Conservation (phyloP, 2,329 filamentous ascomycete species). For the Blumeria hordei region DNA sequence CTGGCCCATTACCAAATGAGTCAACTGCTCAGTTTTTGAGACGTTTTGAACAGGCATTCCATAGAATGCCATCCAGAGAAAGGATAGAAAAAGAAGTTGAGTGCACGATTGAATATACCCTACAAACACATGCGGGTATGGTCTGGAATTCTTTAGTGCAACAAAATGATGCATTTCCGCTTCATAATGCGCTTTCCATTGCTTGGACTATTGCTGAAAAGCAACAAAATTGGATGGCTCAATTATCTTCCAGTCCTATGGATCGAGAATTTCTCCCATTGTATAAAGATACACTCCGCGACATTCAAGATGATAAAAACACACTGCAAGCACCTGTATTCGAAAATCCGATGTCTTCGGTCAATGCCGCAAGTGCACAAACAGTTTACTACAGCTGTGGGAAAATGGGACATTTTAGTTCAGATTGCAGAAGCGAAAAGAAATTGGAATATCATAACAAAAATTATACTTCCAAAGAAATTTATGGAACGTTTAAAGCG, state of each 20-base stretch:
- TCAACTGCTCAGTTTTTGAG: neutral
- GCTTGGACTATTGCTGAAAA: neutral
- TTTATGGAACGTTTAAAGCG: neutral
- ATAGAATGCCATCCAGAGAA: neutral
- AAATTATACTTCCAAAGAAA: neutral
- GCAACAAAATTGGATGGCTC: neutral
- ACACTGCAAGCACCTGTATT: neutral
- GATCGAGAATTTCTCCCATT: neutral
- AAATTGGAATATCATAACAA: neutral
- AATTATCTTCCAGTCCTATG: neutral
- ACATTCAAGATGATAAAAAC: neutral
- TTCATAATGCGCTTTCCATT: neutral
- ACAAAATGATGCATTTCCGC: neutral
- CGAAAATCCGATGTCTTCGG: neutral
- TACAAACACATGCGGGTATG: neutral
- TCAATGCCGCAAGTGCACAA: neutral
- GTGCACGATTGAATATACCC: neutral
- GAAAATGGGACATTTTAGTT: neutral
- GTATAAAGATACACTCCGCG: neutral
- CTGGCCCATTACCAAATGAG: no score
- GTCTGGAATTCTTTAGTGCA: neutral
- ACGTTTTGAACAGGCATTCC: slow-evolving; percentile 1
- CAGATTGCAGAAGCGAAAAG: neutral
- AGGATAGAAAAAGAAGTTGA: neutral
- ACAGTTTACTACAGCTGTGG: neutral